These are phyloP conservation scores for Ceratocystis huliohia DNA, from an alignment of 2,329 filamentous ascomycete genomes.

Conservation along the genomic window DNA sequence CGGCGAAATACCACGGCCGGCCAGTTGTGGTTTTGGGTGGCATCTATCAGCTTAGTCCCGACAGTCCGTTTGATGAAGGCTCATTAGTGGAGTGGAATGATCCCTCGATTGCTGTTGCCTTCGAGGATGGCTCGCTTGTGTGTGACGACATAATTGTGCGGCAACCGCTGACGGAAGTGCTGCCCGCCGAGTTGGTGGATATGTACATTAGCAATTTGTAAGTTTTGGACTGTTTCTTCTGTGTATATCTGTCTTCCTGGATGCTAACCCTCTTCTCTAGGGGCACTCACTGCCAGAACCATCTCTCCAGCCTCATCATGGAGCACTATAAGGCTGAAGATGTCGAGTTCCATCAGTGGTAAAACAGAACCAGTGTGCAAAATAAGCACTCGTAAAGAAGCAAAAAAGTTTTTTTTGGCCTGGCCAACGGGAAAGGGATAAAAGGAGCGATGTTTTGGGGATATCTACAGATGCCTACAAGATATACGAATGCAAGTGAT, in stretches of 20 bases:
- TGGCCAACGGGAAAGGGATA: no score
- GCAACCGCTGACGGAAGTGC: conserved; percentile 70
- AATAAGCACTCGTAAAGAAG: neutral
- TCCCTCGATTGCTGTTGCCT: conserved; percentile 61
- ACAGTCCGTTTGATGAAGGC: conserved; percentile 73
- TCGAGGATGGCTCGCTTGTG: conserved; percentile 67
- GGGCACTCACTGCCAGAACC: conserved; percentile 55
- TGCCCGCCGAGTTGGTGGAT: conserved; percentile 62
- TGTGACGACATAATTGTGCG: conserved; percentile 59
- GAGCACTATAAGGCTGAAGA: conserved; percentile 68
- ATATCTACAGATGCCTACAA: no score
- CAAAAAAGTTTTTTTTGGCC: no score
- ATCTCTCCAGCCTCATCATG: conserved; percentile 58
- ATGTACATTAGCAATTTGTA: conserved; percentile 70
- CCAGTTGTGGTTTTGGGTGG: conserved; percentile 82
- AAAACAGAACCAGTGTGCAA: neutral
- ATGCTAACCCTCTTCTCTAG: conserved; percentile 28
- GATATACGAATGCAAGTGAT: no score
- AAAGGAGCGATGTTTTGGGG: no score
- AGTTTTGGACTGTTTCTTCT: conserved; percentile 25
- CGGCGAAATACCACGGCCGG: conserved; percentile 68
- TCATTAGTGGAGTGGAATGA: conserved; percentile 78
- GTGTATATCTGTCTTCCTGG: neutral
- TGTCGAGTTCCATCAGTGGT: conserved; percentile 44
- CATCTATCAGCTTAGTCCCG: conserved; percentile 85